Evolutionary conservation across 257 asterid species (phyloP).

Genomic region (Handroanthus guayacan): DNA sequence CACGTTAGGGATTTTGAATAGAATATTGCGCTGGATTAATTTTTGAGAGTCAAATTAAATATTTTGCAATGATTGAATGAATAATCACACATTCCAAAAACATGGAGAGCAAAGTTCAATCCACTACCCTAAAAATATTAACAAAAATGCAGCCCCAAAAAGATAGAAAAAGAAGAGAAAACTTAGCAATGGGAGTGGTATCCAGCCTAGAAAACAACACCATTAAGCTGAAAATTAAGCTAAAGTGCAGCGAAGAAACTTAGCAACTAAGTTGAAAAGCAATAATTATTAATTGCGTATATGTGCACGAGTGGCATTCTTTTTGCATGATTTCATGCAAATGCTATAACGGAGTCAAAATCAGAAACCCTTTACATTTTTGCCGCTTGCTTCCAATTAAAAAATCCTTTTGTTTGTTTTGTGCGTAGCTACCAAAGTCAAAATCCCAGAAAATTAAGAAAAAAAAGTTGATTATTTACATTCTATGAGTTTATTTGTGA

Average conservation of each 20-base stretch:
- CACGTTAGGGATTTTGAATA: too few species aligned
- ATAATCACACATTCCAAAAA: too few species aligned
- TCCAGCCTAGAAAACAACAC: constrained; percentile 51
- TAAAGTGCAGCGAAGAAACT: constrained; percentile 47
- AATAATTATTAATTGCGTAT: background rate
- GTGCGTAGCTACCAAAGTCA: constrained; percentile 10
- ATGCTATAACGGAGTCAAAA: background rate
- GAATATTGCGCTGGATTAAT: too few species aligned
- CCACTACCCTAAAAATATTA: too few species aligned
- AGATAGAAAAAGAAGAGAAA: constrained; percentile 21
- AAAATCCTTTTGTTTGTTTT: background rate
- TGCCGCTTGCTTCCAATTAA: constrained; percentile 8
- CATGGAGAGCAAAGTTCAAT: too few species aligned
- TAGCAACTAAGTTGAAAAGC: constrained; percentile 53
- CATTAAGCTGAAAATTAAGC: constrained; percentile 13
- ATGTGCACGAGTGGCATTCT: constrained; percentile 31
- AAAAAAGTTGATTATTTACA: too few species aligned
- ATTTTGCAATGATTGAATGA: too few species aligned
- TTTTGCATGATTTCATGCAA: constrained; percentile 48
- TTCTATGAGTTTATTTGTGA: too few species aligned
- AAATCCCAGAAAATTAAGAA: too few species aligned
- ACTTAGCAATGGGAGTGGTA: constrained; percentile 34
- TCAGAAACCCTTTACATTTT: background rate
- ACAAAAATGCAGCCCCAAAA: background rate
- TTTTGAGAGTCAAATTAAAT: too few species aligned